phyloP scores from a whole-genome alignment of 306 rosid genomes.

The Cercis canadensis region DNA sequence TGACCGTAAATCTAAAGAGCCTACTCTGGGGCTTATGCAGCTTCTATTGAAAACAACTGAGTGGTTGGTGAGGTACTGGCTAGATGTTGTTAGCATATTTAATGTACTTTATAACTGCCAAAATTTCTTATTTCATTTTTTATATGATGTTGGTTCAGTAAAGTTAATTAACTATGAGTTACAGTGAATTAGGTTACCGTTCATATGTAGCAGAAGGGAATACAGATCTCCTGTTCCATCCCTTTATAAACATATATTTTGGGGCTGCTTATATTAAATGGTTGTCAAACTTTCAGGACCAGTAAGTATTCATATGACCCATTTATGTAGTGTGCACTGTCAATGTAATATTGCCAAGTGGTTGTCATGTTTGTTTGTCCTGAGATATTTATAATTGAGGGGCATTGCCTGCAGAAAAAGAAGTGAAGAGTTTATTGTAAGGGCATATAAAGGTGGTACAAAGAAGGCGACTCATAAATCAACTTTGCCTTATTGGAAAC shows the following conservation, averaged over 20 bases:
- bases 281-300: slow-evolving; percentile 63
- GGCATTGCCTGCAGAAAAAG: slow-evolving; percentile 63
- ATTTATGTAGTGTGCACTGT: background rate
- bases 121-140: slow-evolving; percentile 19
- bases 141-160: slow-evolving; percentile 28
- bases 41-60: slow-evolving; percentile 55
- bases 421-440: slow-evolving; percentile 82
- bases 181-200: slow-evolving; percentile 69
- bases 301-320: slow-evolving; percentile 54
- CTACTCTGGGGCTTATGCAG: slow-evolving; percentile 78
- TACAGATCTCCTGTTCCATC: slow-evolving; percentile 54
- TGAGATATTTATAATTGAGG: slow-evolving; percentile 31
- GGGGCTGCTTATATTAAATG: slow-evolving; percentile 88
- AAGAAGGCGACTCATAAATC: slow-evolving; percentile 84
- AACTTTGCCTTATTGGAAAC: slow-evolving; percentile 77
- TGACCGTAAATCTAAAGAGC: slow-evolving; percentile 55
- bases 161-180: slow-evolving; percentile 45
- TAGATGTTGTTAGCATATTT: slow-evolving; percentile 30
- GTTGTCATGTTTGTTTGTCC: slow-evolving; percentile 22
- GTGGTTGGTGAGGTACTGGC: slow-evolving; percentile 69
- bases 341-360: background rate
- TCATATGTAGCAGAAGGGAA: slow-evolving; percentile 51
- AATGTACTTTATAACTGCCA: background rate
- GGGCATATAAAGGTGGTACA: slow-evolving; percentile 87
- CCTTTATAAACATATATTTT: slow-evolving; percentile 68